Base-by-base conservation (phyloP, 805 yeast species). In the Candida odintsovae region DNA sequence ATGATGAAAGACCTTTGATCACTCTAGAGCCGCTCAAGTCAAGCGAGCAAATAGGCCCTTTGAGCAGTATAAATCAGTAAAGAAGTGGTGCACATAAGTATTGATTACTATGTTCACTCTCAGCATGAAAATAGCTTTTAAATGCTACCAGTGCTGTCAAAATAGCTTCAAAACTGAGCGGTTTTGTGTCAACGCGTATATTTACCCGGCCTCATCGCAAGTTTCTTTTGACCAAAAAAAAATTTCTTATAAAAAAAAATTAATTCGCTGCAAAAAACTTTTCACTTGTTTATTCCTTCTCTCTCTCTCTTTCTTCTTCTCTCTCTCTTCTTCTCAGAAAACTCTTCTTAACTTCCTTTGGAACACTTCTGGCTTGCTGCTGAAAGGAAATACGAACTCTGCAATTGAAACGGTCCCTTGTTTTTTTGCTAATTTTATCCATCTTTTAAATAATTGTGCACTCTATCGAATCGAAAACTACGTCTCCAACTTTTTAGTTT, bases 221-320 rank as follows among this genome's bases (percentile, higher is more conserved):
- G 20, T 33, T 39, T 41, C 44, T 40, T 29, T 21, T 21, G 29
- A 20, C 20, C 11, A 40, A 11, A 23, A 36, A 43, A 43, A 40
- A 12, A 41, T 45, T 50, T 43, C 39, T 36, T 48, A 37, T 41
- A 46, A 45, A 47, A 48, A 51, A 43, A 46, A 38, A 21, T 31
- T n/a, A 37, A 44, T 38, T 45, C 41, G 35, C 25, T 21, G 38
- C 40, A 42, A 42, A 26, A 15, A 20, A 20, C 49, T 50, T 47
- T 42, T 49, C 52, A 46, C 51, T 52, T 53, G 53, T 58, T 44
- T 46, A 57, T 53, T 52, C 50, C 33, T 57, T 59, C 47, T 46
- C 46, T 49, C 53, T 52, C 50, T 46, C 60, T 46, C 48, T 45
- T 48, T 51, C 51, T 66, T 51, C 71, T 70, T 69, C 50, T 52